Conservation (phyloP, 2,329 filamentous ascomycete species). For the Hymenoscyphus salicellus region DNA sequence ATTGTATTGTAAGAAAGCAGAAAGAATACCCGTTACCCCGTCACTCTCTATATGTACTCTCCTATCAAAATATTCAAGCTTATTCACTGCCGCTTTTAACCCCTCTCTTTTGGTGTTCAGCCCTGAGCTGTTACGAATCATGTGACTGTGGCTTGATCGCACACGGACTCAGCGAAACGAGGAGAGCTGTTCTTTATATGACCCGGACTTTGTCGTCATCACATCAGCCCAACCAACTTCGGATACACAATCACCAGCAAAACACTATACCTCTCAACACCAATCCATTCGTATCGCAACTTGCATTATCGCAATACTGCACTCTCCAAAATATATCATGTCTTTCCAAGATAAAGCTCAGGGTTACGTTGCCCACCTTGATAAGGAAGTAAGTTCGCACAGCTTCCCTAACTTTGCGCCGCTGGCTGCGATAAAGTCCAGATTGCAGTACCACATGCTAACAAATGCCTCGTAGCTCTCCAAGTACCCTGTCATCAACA, state of each 20-base stretch:
- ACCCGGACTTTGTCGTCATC: constrained; percentile 12
- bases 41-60: no score
- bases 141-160: neutral
- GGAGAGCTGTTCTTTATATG: neutral
- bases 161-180: neutral
- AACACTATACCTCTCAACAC: neutral
- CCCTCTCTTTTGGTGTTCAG: no score
- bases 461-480: constrained; percentile 57
- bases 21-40: no score
- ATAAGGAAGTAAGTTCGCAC: constrained; percentile 64
- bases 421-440: neutral
- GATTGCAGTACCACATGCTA: constrained; percentile 4
- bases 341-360: constrained; percentile 75
- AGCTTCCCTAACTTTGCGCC: constrained; percentile 5
- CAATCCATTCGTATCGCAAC: neutral
- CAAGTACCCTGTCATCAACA: constrained; percentile 79
- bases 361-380: constrained; percentile 73
- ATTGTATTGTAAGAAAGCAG: no score
- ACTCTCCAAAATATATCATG: constrained; percentile 50
- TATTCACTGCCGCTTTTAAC: no score
- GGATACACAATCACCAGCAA: neutral
- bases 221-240: neutral
- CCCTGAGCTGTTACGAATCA: neutral
- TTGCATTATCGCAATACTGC: neutral
- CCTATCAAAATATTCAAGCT: no score